Evolutionary conservation across 805 yeast species (phyloP), one percentile per base, ranked within the genome.

Genomic region (Henningerozyma blattae): DNA sequence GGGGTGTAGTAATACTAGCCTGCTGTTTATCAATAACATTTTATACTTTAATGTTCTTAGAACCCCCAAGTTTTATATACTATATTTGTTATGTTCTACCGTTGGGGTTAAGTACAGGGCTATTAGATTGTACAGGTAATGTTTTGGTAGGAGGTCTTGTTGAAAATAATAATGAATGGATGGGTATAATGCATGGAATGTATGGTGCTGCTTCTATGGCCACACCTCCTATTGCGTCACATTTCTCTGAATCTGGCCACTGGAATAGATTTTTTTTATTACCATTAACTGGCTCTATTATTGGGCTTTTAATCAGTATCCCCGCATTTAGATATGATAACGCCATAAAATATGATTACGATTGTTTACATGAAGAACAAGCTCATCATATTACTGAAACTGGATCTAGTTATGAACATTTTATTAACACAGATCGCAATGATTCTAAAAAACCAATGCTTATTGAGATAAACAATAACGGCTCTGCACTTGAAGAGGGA

Each of bases 191-290:
- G 37, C 91, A 81, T 56, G 87, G 83, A 1, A 48, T 64, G 12
- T 81, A 79, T 52, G 93, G 93, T 1, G 44, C 73, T 3, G 86
- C 87, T 2, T 83, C 86, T 1, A 74, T 82, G 30, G 42, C 75
- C 1, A 67, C 84, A 2, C 87, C 93, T 2, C 65, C 82, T 15
- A 49, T 75, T 20, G 76, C 78, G 3, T 71, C 83, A 0, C 41
- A 48, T 33, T 50, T 62, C 33, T 54, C 55, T 8, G 43, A 49
- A 19, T 45, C 43, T 26, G 54, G 45, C 14, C 50, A 48, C 22
- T 55, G 56, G 62, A 37, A 48, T 24, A 27, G 35, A 20, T 54
- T 50, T 40, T 57, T 44, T 25, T 33, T 30, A 30, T 39, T 54
- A 27, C 61, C 60, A 64, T 45, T 54, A 54, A 12, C 54, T 58